Evolutionary conservation across 2,329 filamentous ascomycete species (phyloP).

Genomic region (Colletotrichum orchidophilum): DNA sequence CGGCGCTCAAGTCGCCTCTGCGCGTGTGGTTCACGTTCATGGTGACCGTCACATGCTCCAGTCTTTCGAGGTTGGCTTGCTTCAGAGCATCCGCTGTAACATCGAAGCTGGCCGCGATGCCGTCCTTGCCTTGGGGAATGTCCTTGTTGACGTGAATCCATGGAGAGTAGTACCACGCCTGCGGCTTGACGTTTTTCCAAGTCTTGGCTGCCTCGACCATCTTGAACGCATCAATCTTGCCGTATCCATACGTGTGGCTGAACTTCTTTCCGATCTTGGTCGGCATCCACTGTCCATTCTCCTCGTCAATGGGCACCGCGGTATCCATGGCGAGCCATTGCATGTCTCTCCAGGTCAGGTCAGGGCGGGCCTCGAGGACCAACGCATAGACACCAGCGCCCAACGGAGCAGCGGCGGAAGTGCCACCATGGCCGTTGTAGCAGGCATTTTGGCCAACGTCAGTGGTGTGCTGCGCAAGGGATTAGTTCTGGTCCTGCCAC

Average conservation of each 20-base stretch:
- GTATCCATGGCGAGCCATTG: constrained; percentile 91
- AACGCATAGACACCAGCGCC: constrained; percentile 93
- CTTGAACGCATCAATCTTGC: constrained; percentile 89
- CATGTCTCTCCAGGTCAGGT: constrained; percentile 92
- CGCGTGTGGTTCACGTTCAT: constrained; percentile 94
- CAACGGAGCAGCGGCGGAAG: constrained; percentile 92
- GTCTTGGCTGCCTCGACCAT: constrained; percentile 87
- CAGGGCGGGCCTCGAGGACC: constrained; percentile 83
- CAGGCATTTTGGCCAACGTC: constrained; percentile 88
- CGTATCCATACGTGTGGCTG: constrained; percentile 95
- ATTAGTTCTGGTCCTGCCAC: constrained; percentile 34
- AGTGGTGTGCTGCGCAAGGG: constrained; percentile 76
- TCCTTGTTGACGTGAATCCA: constrained; percentile 89
- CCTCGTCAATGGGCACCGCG: constrained; percentile 80
- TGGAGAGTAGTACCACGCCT: constrained; percentile 93
- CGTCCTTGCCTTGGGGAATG: constrained; percentile 86
- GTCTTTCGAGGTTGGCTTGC: constrained; percentile 81
- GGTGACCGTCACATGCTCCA: constrained; percentile 96
- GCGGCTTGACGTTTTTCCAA: constrained; percentile 91
- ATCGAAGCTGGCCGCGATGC: constrained; percentile 81
- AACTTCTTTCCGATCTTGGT: constrained; percentile 85
- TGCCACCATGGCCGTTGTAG: constrained; percentile 86
- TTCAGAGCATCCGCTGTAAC: constrained; percentile 84
- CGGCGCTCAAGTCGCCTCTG: constrained; percentile 91
- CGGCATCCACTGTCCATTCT: constrained; percentile 77